Conservation (phyloP, 192 early-diverging fungal genomes). For the Dispira simplex region DNA sequence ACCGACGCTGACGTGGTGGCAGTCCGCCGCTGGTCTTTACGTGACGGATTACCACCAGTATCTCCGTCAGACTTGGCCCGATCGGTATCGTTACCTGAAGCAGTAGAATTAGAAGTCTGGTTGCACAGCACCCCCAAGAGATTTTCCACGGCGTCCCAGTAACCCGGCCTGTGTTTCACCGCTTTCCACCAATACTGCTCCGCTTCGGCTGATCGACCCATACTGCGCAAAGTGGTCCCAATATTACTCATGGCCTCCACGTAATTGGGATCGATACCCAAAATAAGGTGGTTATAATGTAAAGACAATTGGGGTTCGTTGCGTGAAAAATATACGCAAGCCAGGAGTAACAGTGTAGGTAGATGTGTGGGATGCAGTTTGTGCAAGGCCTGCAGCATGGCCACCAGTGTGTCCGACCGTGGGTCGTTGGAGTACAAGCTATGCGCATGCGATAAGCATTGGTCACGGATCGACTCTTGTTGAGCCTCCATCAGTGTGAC, state of each 20-base stretch:
- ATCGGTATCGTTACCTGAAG: not conserved
- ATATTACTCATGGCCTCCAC: slow-evolving; percentile 88
- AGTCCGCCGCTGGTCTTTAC: not conserved
- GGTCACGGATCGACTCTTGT: slow-evolving; percentile 28
- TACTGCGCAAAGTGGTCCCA: slow-evolving; percentile 71
- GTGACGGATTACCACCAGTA: no score
- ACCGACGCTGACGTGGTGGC: slow-evolving; percentile 3
- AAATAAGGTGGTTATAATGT: slow-evolving; percentile 66
- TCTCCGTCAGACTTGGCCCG: slow-evolving; percentile 10
- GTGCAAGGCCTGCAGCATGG: slow-evolving; percentile 35
- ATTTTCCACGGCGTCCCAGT: slow-evolving; percentile 88
- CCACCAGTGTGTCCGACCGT: slow-evolving; percentile 31
- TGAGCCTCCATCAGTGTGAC: slow-evolving; percentile 18
- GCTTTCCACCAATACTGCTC: slow-evolving; percentile 77
- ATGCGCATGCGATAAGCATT: slow-evolving; percentile 42
- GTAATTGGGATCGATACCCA: slow-evolving; percentile 67
- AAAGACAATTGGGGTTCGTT: slow-evolving; percentile 54
- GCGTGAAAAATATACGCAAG: slow-evolving; percentile 74
- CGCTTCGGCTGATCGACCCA: slow-evolving; percentile 53
- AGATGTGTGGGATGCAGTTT: slow-evolving; percentile 44
- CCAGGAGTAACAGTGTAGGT: slow-evolving; percentile 70
- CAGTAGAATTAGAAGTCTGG: not conserved
- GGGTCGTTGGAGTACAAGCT: slow-evolving; percentile 37
- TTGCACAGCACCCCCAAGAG: slow-evolving; percentile 65
- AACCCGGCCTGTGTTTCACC: slow-evolving; percentile 67